Evolutionary conservation across 768 basidiomycete genomes (phyloP).

Genomic region (Psilocybe cubensis): DNA sequence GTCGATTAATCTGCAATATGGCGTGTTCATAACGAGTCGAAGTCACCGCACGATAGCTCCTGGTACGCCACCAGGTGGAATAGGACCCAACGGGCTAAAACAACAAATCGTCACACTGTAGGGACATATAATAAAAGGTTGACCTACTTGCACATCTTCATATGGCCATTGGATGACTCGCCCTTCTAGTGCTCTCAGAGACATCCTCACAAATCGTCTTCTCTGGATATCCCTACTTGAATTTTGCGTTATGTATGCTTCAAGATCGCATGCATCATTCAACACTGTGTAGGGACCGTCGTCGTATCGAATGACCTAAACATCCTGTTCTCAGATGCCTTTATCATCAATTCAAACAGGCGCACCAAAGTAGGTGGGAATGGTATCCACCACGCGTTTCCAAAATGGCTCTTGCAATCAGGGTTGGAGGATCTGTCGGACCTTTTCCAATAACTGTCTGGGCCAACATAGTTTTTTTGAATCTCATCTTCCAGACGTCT

Average conservation of each 20-base stretch:
- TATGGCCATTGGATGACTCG: slow-evolving; percentile 67
- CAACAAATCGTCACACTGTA: neutral
- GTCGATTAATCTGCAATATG: slow-evolving; percentile 53
- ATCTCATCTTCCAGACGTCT: slow-evolving; percentile 53
- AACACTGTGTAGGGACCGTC: slow-evolving; percentile 56
- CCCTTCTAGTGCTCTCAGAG: slow-evolving; percentile 68
- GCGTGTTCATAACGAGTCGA: slow-evolving; percentile 49
- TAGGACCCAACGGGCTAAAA: slow-evolving; percentile 50
- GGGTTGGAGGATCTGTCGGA: slow-evolving; percentile 29
- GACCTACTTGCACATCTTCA: slow-evolving; percentile 55
- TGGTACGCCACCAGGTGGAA: slow-evolving; percentile 47
- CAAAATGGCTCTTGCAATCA: slow-evolving; percentile 58
- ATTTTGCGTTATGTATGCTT: slow-evolving; percentile 67
- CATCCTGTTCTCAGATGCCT: neutral
- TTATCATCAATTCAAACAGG: slow-evolving; percentile 11
- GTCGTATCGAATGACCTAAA: slow-evolving; percentile 72
- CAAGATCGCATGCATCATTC: slow-evolving; percentile 50
- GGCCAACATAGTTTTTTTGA: slow-evolving; percentile 61
- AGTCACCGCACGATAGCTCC: slow-evolving; percentile 54
- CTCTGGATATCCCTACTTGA: slow-evolving; percentile 47
- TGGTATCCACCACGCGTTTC: slow-evolving; percentile 80
- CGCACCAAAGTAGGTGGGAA: slow-evolving; percentile 74
- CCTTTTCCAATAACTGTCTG: slow-evolving; percentile 77
- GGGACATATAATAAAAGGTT: neutral
- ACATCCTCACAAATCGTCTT: slow-evolving; percentile 60